Evolutionary conservation across 768 basidiomycete genomes (phyloP).

Genomic region (Pulveroboletus sp.): DNA sequence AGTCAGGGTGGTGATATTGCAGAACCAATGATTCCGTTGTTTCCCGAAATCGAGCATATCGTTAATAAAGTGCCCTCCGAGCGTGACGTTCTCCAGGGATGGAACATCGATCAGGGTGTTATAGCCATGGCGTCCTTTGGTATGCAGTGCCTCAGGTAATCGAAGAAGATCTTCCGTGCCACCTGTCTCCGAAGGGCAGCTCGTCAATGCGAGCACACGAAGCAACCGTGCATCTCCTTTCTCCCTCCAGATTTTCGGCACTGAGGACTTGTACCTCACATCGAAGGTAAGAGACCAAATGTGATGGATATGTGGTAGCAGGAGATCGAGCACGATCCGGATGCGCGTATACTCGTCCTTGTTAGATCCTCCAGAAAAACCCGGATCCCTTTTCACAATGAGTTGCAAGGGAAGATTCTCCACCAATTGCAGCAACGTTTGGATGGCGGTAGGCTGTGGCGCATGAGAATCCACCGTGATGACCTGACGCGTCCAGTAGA

Average conservation of each 20-base stretch:
- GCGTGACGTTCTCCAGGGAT: background rate
- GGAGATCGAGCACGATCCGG: background rate
- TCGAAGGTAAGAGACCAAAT: conserved; percentile 3
- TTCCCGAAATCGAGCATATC: background rate
- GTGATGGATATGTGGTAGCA: background rate
- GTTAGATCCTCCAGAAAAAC: background rate
- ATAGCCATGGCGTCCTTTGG: background rate
- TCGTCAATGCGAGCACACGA: background rate
- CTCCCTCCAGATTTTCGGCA: conserved; percentile 8
- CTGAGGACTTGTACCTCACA: background rate
- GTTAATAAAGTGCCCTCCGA: background rate
- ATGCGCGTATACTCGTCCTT: background rate
- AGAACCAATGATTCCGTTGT: conserved; percentile 2
- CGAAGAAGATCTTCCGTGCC: background rate
- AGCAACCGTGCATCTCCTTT: background rate
- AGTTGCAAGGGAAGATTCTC: conserved; percentile 3
- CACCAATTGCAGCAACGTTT: background rate
- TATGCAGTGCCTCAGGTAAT: background rate
- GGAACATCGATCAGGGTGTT: background rate
- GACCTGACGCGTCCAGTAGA: conserved; percentile 19
- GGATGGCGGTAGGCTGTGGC: background rate
- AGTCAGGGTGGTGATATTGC: conserved; percentile 1
- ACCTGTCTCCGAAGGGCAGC: background rate
- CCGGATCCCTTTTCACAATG: background rate
- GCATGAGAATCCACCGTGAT: conserved; percentile 11